phyloP scores from a whole-genome alignment of 805 yeast genomes.

The Dipodascus albidus region DNA sequence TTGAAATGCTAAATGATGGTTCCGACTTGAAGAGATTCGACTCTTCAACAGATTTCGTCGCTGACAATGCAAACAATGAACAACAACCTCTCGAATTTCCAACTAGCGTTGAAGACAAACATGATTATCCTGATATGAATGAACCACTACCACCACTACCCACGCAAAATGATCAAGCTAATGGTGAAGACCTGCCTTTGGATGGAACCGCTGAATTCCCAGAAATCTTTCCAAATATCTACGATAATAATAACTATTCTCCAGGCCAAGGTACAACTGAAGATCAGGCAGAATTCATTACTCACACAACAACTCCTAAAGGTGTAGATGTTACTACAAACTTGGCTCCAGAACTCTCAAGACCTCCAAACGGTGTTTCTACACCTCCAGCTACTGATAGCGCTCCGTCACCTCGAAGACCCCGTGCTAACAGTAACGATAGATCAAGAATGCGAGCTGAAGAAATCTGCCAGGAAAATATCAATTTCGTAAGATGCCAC shows the following conservation, averaged over 20 bases:
- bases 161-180: no score
- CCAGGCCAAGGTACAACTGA: neutral
- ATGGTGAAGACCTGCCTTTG: neutral
- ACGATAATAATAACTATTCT: neutral
- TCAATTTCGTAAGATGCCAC: neutral
- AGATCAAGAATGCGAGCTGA: constrained; percentile 7
- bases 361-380: neutral
- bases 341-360: neutral
- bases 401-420: neutral
- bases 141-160: neutral
- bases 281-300: neutral
- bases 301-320: neutral
- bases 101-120: neutral
- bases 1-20: no score
- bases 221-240: neutral
- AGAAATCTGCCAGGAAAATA: constrained; percentile 2
- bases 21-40: no score
- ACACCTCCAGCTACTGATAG: neutral
- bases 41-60: no score
- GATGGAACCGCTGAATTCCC: neutral
- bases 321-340: neutral
- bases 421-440: constrained; percentile 4
- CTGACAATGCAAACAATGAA: neutral
- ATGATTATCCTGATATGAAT: neutral
- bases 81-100: neutral